Conservation (phyloP, 1,139 yeast species). For the Trichomonascaceae sp. region DNA sequence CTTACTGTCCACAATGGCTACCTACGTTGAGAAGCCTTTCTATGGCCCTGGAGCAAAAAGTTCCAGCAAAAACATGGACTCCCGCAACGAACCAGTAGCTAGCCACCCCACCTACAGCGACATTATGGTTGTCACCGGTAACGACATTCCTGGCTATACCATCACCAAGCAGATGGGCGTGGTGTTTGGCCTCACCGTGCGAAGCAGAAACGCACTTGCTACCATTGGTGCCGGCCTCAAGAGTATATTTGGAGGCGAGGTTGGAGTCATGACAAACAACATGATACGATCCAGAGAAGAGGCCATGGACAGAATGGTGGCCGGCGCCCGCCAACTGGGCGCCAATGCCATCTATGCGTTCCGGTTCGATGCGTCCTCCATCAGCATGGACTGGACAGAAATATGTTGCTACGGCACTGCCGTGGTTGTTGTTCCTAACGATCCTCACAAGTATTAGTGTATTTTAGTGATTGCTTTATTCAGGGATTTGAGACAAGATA, state of each 20-base stretch:
- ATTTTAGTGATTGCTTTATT: too few species aligned
- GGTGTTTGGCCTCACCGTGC: slow-evolving; percentile 16
- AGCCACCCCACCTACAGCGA: slow-evolving; percentile 5
- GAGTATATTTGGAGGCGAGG: slow-evolving; percentile 15
- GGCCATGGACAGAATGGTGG: slow-evolving; percentile 14
- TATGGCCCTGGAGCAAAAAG: too few species aligned
- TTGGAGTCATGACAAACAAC: slow-evolving; percentile 13
- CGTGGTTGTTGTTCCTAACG: slow-evolving; percentile 9
- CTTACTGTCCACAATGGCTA: too few species aligned
- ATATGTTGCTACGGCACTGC: slow-evolving; percentile 18
- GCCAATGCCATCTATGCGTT: slow-evolving; percentile 17
- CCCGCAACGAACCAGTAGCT: slow-evolving; percentile 6
- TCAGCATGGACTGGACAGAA: slow-evolving; percentile 12
- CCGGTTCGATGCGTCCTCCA: slow-evolving; percentile 12
- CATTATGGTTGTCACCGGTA: slow-evolving; percentile 12
- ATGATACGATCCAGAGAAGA: slow-evolving; percentile 14
- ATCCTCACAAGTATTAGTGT: too few species aligned
- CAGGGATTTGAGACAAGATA: too few species aligned
- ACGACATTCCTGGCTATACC: slow-evolving; percentile 15
- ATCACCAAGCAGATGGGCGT: slow-evolving; percentile 12
- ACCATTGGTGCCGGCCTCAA: slow-evolving; percentile 15
- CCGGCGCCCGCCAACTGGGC: slow-evolving; percentile 13
- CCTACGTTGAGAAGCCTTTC: too few species aligned
- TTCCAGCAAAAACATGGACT: too few species aligned
- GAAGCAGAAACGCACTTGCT: slow-evolving; percentile 12